Base-by-base conservation (phyloP, 2,329 filamentous ascomycete species). In the Fusarium pseudonygamai region DNA sequence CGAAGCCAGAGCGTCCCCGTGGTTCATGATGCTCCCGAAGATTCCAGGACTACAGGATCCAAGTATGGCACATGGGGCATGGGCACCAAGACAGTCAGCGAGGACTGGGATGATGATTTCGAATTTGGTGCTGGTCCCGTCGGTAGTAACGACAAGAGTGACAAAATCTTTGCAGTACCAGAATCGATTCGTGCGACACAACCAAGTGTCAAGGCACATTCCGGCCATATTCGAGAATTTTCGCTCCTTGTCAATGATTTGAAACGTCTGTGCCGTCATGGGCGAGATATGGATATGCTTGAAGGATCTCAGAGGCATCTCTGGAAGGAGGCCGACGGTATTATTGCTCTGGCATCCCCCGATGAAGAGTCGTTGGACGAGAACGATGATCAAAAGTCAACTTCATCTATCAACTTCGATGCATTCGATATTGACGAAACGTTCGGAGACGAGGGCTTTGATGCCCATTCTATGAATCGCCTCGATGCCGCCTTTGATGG, bases 61-160 rank as follows among this genome's bases (percentile, higher is more conserved):
- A 95, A 95, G 77, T 96, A 94, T 78, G 92, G 93, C 47, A 95
- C 93, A 2, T 96, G 93, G 93, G 93, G 93, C 6, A 84, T 94
- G 46, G 90, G 92, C n/a, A 91, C 90, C 71, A 95, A 95, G 80
- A 92, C 90, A 22, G 91, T 91, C 16, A 95, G 92, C 69, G 94
- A 97, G 79, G 93, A 96, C 78, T 97, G 94, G 94, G 94, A 96
- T 76, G 93, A 95, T 72, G 94, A 97, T 80, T 96, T 97, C 76
- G 93, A 96, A 68, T 95, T 96, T 79, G 87, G 87, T 14, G 84
- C 83, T 32, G 80, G 86, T 37, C 84, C 83, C 47, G 77, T 82
- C 40, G 79, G 70, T 9, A 81, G 81, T n/a, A 79, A 81, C 42
- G 82, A 81, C 39, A 80, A 79, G 34, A 80, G 80, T 32, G 80